A percentile compares a stretch with the other conserved stretches of the same genome.
Conservation (phyloP, 169 alveolate species). For the Perkinsus marinus region DNA sequence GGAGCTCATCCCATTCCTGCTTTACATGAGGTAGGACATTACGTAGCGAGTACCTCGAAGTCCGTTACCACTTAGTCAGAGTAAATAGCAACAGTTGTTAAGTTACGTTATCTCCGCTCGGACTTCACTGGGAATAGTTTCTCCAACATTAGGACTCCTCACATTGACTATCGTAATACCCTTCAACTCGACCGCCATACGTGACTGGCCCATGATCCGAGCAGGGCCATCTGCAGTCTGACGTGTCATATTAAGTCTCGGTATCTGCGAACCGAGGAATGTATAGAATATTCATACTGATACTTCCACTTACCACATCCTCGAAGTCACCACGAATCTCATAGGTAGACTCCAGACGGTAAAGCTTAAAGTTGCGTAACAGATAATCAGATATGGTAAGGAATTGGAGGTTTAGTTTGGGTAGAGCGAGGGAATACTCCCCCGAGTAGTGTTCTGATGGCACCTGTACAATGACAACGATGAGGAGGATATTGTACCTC, state of each 20-base stretch:
- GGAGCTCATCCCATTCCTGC: constrained; percentile 23
- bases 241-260: background rate
- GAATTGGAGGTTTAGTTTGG: constrained; percentile 72
- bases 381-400: constrained; percentile 73
- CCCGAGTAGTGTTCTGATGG: constrained; percentile 26
- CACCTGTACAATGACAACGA: background rate
- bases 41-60: background rate
- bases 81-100: background rate
- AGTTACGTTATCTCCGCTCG: constrained; percentile 16
- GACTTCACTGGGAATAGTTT: constrained; percentile 27
- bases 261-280: background rate
- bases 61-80: no score
- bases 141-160: constrained; percentile 22
- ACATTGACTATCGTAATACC: constrained; percentile 15
- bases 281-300: background rate
- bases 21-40: background rate
- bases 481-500: background rate
- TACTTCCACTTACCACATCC: constrained; percentile 12
- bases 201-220: constrained; percentile 3
- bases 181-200: constrained; percentile 20
- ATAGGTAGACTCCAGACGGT: constrained; percentile 64
- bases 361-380: constrained; percentile 66
- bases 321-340: constrained; percentile 68
- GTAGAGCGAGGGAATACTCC: constrained; percentile 48
- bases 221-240: background rate